phyloP scores from a whole-genome alignment of 2,329 filamentous ascomycete species.

The Fusarium robinianum region DNA sequence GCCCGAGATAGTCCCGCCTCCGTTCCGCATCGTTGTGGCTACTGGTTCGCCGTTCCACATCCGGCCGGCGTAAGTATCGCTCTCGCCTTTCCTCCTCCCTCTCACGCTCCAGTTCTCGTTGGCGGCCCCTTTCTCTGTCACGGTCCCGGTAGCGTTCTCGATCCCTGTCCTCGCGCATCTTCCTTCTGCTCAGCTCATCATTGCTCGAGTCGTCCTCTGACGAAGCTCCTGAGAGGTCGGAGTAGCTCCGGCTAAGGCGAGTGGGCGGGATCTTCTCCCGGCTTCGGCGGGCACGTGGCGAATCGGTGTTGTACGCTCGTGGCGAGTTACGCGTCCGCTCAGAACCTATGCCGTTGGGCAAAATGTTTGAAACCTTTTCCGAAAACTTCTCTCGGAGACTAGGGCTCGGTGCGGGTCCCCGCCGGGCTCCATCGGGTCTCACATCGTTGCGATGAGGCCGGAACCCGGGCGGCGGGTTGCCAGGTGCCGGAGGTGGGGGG shows the following conservation, averaged over 20 bases:
- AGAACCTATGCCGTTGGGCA: constrained; percentile 44
- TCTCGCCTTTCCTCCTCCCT: constrained; percentile 44
- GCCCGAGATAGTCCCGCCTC: constrained; percentile 42
- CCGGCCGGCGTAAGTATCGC: constrained; percentile 47
- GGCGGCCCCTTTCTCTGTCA: constrained; percentile 43
- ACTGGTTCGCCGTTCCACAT: constrained; percentile 51
- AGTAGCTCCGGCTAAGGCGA: constrained; percentile 48
- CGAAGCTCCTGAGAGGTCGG: constrained; percentile 45
- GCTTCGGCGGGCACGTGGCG: constrained; percentile 42
- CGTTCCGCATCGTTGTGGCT: constrained; percentile 56
- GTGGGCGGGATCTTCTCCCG: constrained; percentile 49
- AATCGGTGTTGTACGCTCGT: constrained; percentile 39
- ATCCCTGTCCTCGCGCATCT: constrained; percentile 36
- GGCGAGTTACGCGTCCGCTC: constrained; percentile 46
- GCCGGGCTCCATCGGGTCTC: constrained; percentile 44
- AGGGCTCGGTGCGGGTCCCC: constrained; percentile 44
- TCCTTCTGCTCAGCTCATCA: constrained; percentile 38
- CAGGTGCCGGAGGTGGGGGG: constrained; percentile 37
- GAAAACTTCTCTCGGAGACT: constrained; percentile 51
- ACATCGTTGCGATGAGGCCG: constrained; percentile 43
- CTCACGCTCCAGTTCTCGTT: constrained; percentile 48
- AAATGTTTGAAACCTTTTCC: constrained; percentile 51
- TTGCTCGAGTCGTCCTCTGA: constrained; percentile 43
- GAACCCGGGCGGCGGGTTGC: constrained; percentile 31
- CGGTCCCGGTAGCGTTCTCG: constrained; percentile 31